phyloP scores from a whole-genome alignment of 805 yeast genomes.

The Cyberlindnera euphorbiiphila region DNA sequence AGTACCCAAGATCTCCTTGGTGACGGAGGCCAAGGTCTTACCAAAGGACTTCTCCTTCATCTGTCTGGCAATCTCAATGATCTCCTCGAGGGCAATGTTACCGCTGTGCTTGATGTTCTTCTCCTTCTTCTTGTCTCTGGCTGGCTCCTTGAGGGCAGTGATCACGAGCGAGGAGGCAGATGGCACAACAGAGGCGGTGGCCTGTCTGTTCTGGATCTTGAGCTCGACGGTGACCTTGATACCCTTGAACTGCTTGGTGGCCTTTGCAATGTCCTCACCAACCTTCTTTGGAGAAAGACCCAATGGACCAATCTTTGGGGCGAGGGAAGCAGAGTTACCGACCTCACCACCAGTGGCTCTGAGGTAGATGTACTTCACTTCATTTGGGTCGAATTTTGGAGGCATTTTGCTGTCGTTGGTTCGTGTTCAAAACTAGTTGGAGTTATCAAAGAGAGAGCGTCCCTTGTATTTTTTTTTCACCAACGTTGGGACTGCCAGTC shows the following conservation, averaged over 20 bases:
- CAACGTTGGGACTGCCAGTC: not conserved
- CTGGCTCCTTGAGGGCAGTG: slow-evolving; percentile 99
- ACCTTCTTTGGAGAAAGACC: slow-evolving; percentile 99
- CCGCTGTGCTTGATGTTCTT: slow-evolving; percentile 99
- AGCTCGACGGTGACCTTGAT: slow-evolving; percentile 98
- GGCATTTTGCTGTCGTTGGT: slow-evolving; percentile 55
- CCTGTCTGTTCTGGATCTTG: slow-evolving; percentile 99
- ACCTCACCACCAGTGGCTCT: slow-evolving; percentile 99
- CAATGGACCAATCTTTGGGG: slow-evolving; percentile 99
- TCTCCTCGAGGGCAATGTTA: slow-evolving; percentile 95
- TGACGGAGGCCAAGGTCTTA: slow-evolving; percentile 92
- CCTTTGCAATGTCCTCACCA: slow-evolving; percentile 99
- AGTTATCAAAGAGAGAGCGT: slow-evolving; percentile 1
- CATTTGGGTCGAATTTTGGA: slow-evolving; percentile 98
- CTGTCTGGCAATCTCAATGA: slow-evolving; percentile 94
- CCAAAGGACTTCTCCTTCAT: slow-evolving; percentile 98
- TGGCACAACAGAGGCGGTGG: slow-evolving; percentile 97
- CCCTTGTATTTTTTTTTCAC: slow-evolving; percentile 10
- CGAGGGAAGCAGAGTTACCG: slow-evolving; percentile 99
- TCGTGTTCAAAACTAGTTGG: slow-evolving; percentile 1
- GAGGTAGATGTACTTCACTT: slow-evolving; percentile 96
- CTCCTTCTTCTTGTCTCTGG: slow-evolving; percentile 99
- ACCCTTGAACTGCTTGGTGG: slow-evolving; percentile 98
- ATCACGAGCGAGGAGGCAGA: slow-evolving; percentile 98
- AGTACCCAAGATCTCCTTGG: slow-evolving; percentile 99